Base-by-base conservation (phyloP, 2,329 filamentous ascomycete species). In the Celoporthe dispersa region DNA sequence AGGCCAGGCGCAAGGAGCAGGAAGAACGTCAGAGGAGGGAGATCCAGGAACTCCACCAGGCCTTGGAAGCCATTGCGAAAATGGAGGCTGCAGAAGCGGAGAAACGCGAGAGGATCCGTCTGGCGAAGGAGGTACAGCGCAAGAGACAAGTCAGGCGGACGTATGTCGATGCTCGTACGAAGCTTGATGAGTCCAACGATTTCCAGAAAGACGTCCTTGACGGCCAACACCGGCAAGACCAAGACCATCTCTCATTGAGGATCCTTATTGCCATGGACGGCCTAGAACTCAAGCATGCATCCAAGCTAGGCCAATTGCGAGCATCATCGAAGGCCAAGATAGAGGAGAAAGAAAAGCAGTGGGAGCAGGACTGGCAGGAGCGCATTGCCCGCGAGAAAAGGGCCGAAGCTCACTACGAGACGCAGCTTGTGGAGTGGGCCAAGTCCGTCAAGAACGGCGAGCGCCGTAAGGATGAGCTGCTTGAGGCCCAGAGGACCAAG, bases 51-150 rank as follows among this genome's bases (percentile, higher is more conserved):
- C 64, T 80, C 14, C 75, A 78, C 2, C 79, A 82, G 31, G 82
- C 83, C 6, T 74, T 88, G 1, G 76, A 81, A 3, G 78, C 81
- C 55, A 83, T 88, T 4, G 85, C 81, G 60, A 84, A 84, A 64
- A 83, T 84, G 68, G 83, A 87, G 77, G 79, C 79, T 25, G 80
- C 83, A 67, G 83, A 86, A 74, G 81, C 80, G 0, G 78, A 77
- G 61, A 82, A 81, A 70, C 80, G 78, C 5, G 82, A 82, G 73
- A 75, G 80, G 53, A 75, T 79, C 41, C 79, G 79, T 1, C 78
- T 80, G 51, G 81, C 83, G 67, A 79, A 80, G 69, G 79, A 78
- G 59, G 77, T 77, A 11, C 60, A 78, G 9, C 79, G 80, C 9
- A 78, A 80, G 63, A 81, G 82, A 73, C 78, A 78, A 8, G 75